A percentile compares a stretch with the other conserved stretches of the same genome.
These are phyloP conservation scores for Collybia mongolica DNA, from an alignment of 768 basidiomycete species.

Conservation along the genomic window DNA sequence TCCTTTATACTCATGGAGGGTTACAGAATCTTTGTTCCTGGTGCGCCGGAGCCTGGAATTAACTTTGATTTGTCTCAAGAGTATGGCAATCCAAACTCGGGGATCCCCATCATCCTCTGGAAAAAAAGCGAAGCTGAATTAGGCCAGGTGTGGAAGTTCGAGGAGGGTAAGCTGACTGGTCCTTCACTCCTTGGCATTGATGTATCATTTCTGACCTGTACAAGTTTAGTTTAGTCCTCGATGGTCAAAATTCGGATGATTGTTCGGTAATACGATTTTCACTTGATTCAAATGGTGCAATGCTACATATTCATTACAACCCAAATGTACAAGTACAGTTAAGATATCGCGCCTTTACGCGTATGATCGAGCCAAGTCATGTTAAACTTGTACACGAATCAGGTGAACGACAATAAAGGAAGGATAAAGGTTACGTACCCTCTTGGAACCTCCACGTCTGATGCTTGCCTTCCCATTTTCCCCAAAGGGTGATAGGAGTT, in stretches of 20 bases:
- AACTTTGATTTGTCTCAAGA: slow-evolving; percentile 24
- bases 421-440: slow-evolving; percentile 6
- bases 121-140: slow-evolving; percentile 31
- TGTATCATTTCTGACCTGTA: background rate
- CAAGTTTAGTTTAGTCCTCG: too few species aligned
- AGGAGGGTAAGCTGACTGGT: slow-evolving; percentile 13
- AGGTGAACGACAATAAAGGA: background rate
- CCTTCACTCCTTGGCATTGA: background rate
- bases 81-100: slow-evolving; percentile 35
- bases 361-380: too few species aligned
- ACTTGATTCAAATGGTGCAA: too few species aligned
- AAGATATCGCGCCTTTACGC: background rate
- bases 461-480: slow-evolving; percentile 36
- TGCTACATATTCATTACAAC: too few species aligned
- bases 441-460: slow-evolving; percentile 41
- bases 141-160: slow-evolving; percentile 43
- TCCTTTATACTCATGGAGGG: background rate
- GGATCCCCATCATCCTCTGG: slow-evolving; percentile 41
- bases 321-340: too few species aligned
- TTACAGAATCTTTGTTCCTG: slow-evolving; percentile 32
- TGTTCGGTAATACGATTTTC: too few species aligned
- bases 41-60: slow-evolving; percentile 10
- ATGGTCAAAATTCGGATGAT: too few species aligned
- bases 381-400: background rate
- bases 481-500: slow-evolving; percentile 39